Evolutionary conservation across 1,284 basidiomycete genomes (phyloP), one percentile per base, ranked within the genome.

Genomic region (Melampsora americana): DNA sequence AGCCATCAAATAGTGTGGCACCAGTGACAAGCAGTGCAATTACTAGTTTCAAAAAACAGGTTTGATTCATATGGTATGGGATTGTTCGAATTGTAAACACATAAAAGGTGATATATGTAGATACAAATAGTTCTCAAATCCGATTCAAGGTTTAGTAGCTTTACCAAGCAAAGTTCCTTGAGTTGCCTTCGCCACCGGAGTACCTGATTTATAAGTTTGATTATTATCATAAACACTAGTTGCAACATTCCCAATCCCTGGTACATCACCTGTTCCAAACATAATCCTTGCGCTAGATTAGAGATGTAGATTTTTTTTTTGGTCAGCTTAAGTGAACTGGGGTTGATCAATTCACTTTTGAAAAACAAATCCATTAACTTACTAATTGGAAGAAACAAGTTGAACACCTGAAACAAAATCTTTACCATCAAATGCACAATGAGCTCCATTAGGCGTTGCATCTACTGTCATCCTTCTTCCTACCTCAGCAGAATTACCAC

Each of bases 391-490:
- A 39, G 72, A 46, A 28, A 74, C 59, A 28, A 74, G 62, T 53
- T 74, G 72, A 42, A 74, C 56, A 20, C 72, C 72, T 42, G 64
- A 59, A 42, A 67, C 64, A 35, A 74, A 74, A 26, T 28, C 35
- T 61, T 61, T 66, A 26, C 64, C 65, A 56, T 67, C 72, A 26
- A 74, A 74, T 44, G 50, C 53, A 48, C 72, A 74, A 74, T 74
- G 72, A 44, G 1, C 53, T 30, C 65, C 72, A 46, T 44, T 28
- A 5, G 72, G 72, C 7, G 72, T 67, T 32, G 72, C 42, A 48
- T 67, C 65, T 16, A 64, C 72, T 18, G 72, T 74, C 32, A 74
- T n/a, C 50, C 59, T 74, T 20, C 53, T 39, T 35, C 46, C 70
- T n/a, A 73, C n/a, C 3, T 35, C 35, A 48, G 61, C 39, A 6